A percentile compares a stretch with the other conserved stretches of the same genome.
Evolutionary conservation across 2,329 filamentous ascomycete genomes (phyloP).

Genomic region (Juglanconis juglandina): DNA sequence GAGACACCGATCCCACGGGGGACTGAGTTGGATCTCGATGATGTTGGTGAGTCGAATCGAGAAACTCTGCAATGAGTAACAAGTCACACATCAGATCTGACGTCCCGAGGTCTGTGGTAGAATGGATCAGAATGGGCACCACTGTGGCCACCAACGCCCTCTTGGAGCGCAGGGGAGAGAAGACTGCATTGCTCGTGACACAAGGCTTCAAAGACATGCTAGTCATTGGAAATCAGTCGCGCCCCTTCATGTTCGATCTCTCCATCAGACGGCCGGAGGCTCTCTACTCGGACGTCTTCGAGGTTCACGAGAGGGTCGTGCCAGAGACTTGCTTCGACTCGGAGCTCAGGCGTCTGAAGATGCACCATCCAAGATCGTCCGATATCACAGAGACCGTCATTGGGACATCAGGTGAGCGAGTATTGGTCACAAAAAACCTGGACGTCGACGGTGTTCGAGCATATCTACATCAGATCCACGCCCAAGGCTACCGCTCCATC

Average conservation of each 20-base stretch:
- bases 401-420: conserved; percentile 27
- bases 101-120: neutral
- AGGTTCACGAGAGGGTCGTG: conserved; percentile 28
- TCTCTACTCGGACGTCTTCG: conserved; percentile 60
- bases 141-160: conserved; percentile 67
- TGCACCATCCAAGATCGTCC: neutral
- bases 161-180: conserved; percentile 63
- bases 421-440: conserved; percentile 25
- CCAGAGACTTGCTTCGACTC: conserved; percentile 3
- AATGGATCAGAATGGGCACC: conserved; percentile 57
- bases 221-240: conserved; percentile 64
- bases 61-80: neutral
- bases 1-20: conserved; percentile 17
- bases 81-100: neutral
- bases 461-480: conserved; percentile 35
- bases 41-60: neutral
- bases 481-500: conserved; percentile 32
- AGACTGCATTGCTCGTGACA: conserved; percentile 62
- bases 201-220: conserved; percentile 65
- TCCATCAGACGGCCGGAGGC: conserved; percentile 62
- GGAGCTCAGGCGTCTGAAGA: neutral
- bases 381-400: neutral
- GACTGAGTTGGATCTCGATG: neutral
- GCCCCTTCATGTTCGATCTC: conserved; percentile 64
- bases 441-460: conserved; percentile 16